Base-by-base conservation (phyloP, 768 basidiomycete species). In the Antrodiella citrinella region DNA sequence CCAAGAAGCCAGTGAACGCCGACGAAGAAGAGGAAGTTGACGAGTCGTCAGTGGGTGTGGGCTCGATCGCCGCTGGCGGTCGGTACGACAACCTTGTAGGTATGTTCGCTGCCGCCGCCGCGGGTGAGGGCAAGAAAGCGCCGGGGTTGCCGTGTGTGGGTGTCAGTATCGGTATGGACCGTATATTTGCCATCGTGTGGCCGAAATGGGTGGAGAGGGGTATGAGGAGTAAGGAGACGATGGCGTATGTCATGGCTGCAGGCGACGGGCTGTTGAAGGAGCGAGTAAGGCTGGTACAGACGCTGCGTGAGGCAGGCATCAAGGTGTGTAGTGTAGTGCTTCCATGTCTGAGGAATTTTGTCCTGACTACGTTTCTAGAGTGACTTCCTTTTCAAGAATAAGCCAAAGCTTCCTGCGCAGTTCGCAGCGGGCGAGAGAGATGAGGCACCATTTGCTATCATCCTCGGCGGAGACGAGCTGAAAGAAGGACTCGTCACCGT, bases 31-130 rank as follows among this genome's bases (percentile, higher is more conserved):
- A 91, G 48, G 95, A 94, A 57, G 70, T 92, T 30, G 95, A 98
- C 66, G 95, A 97, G 64, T 86, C 89, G 1, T 78, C 84, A 57
- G 82, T 98, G 35, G 96, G 96, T 18, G 92, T 98, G 2, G 96
- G 96, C n/a, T 96, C 93, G 12, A 95, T 99, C 65, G 96, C 94
- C n/a, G 96, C 90, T 1, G 96, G 96, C 10, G 96, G 96, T 7
- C 78, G 96, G 26, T 99, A 99, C 67, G 96, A 98, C 71, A 83
- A 84, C 48, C 85, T 99, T 20, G 95, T 99, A 0, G 86, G 89
- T 24, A 80, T 92, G 73, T 96, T 99, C 73, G 75, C 80, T n/a
- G 73, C 83, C 0, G 86, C 86, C 0, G 86, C 92, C 0, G 77
- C 89, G 0, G 84, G 81, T 1, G 82, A 83, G 47, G 78, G 80